Evolutionary conservation across 148 eudicot genomes (phyloP).

Genomic region (Linanthus parryae): DNA sequence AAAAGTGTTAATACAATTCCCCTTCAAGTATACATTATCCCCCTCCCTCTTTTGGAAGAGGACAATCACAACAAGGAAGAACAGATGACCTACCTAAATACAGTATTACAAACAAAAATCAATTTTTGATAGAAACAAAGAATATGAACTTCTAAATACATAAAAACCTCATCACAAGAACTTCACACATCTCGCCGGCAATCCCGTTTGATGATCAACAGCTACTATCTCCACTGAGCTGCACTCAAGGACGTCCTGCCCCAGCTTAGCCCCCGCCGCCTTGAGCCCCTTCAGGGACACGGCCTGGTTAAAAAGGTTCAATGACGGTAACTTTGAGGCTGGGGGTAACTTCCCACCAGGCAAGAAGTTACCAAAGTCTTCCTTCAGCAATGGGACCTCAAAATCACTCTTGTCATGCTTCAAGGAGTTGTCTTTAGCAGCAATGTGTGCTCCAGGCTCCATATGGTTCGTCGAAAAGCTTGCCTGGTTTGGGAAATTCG

Average conservation of each 20-base stretch:
- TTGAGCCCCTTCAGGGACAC: conserved; percentile 79
- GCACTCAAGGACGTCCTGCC: conserved; percentile 80
- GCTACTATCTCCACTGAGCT: conserved; percentile 38
- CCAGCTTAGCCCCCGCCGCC: conserved; percentile 80
- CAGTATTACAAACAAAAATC: conserved; percentile 6
- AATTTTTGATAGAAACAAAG: conserved; percentile 9
- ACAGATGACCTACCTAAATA: background rate
- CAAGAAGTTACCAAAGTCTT: conserved; percentile 53
- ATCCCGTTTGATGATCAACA: conserved; percentile 68
- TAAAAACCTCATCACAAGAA: conserved; percentile 39
- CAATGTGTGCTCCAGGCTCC: conserved; percentile 93
- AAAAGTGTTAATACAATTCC: no score
- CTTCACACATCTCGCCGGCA: conserved; percentile 60
- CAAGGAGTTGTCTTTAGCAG: conserved; percentile 77
- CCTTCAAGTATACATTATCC: no score
- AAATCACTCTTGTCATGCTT: conserved; percentile 74
- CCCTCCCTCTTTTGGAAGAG: no score
- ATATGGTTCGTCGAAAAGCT: conserved; percentile 97
- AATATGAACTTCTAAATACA: background rate
- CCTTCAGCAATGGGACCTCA: conserved; percentile 76
- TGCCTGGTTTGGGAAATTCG: conserved; percentile 78
- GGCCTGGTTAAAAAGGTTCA: conserved; percentile 83
- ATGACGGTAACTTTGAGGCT: conserved; percentile 69
- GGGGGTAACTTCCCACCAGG: conserved; percentile 86
- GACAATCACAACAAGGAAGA: background rate